Evolutionary conservation across 345 rosid species (phyloP).

Genomic region (Fremontodendron californicum): DNA sequence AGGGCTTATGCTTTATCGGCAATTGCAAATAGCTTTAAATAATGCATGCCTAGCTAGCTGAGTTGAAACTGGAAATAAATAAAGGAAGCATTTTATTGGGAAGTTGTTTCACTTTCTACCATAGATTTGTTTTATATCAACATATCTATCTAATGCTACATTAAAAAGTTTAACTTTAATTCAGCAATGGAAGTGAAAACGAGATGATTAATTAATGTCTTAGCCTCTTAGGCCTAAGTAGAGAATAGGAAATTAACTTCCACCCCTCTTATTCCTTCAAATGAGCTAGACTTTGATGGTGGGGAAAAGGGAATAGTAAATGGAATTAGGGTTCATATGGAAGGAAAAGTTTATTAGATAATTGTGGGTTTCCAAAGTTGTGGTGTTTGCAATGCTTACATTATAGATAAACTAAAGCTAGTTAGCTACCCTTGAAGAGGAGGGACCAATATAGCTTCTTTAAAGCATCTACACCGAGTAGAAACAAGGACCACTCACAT

Average conservation of each 20-base stretch:
- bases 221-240: not conserved
- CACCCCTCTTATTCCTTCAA: not conserved
- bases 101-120: not conserved
- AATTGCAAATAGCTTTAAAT: constrained; percentile 27
- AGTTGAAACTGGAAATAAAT: not conserved
- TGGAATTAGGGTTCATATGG: not conserved
- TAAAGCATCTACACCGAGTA: constrained; percentile 46
- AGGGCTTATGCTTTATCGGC: constrained; percentile 30
- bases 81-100: too few species aligned
- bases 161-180: not conserved
- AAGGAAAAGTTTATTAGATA: not conserved
- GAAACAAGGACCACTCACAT: constrained; percentile 28
- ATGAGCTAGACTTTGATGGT: not conserved
- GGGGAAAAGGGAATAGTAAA: not conserved
- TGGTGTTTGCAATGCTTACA: constrained; percentile 26
- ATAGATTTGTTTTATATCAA: not conserved
- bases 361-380: constrained; percentile 26
- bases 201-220: too few species aligned
- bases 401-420: constrained; percentile 15
- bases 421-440: constrained; percentile 27
- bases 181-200: not conserved
- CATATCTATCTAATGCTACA: not conserved
- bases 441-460: constrained; percentile 63
- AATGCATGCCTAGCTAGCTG: constrained; percentile 24
- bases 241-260: not conserved